Percentiles rank a stretch among this genome's conserved stretches.
These are phyloP conservation scores for Diaporthe vexans DNA, from an alignment of 2,329 filamentous ascomycete species.

Conservation along the genomic window DNA sequence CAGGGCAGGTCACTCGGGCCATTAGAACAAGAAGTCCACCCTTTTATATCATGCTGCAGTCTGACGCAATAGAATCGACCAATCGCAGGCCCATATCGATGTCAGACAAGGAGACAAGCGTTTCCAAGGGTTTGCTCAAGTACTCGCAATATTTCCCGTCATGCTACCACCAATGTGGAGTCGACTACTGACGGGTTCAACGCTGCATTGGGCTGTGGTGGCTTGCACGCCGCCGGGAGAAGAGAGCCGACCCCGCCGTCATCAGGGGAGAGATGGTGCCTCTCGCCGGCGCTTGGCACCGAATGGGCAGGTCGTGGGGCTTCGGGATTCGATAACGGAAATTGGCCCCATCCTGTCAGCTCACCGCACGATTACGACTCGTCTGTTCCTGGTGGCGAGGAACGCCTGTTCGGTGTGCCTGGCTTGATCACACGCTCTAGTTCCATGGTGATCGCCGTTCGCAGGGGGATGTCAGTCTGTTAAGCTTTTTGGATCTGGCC, in stretches of 20 bases:
- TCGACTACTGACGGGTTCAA: neutral
- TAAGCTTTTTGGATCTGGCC: slow-evolving; percentile 23
- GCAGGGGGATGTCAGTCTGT: neutral
- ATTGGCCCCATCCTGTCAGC: neutral
- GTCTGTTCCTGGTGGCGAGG: neutral
- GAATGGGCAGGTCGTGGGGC: slow-evolving; percentile 16
- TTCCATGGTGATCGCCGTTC: neutral
- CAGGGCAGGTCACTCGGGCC: neutral
- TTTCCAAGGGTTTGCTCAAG: no score
- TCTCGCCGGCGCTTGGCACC: slow-evolving; percentile 1
- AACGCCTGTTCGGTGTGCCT: neutral
- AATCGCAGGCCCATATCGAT: no score
- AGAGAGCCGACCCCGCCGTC: neutral
- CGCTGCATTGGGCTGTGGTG: neutral
- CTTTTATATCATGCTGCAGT: neutral
- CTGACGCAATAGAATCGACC: neutral
- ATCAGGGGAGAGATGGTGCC: neutral
- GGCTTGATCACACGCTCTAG: neutral
- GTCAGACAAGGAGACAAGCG: neutral
- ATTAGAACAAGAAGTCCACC: neutral
- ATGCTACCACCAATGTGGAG: neutral
- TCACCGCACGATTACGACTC: slow-evolving; percentile 8
- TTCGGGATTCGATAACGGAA: neutral
- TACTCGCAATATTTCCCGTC: neutral
- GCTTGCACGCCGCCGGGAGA: neutral